Conservation (phyloP, 139 green algal genomes). For the Pleodorina starrii region DNA sequence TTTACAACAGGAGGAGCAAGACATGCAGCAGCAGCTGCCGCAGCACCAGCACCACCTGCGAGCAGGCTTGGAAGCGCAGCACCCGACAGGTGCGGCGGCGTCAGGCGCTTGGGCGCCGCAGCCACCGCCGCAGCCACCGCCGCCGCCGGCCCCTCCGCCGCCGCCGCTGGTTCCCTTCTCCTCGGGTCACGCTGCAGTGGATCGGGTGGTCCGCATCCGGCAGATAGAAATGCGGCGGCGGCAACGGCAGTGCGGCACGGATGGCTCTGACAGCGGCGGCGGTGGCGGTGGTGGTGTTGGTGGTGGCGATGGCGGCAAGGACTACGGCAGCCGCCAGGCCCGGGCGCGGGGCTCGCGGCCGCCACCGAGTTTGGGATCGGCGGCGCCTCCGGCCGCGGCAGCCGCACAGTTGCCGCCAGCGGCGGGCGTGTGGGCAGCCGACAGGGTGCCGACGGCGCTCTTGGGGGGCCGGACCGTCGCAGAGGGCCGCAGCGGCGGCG, state of each 20-base stretch:
- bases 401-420: background rate
- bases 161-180: background rate
- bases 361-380: background rate
- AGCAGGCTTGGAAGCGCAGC: too few relatives aligned
- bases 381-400: background rate
- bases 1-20: background rate
- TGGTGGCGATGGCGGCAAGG: background rate
- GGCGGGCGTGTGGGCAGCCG: background rate
- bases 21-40: background rate
- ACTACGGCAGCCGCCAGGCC: background rate
- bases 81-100: too few relatives aligned
- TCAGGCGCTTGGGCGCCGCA: too few relatives aligned
- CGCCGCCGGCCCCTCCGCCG: background rate
- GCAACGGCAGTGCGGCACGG: background rate
- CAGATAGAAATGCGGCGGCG: conserved; percentile 19
- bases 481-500: background rate
- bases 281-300: background rate
- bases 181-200: conserved; percentile 8
- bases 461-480: background rate
- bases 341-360: too few relatives aligned
- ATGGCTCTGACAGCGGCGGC: background rate
- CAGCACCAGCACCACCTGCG: too few relatives aligned
- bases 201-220: conserved; percentile 26
- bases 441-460: background rate
- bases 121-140: background rate